Base-by-base conservation (phyloP, 345 rosid species). In the Triadica sebifera region DNA sequence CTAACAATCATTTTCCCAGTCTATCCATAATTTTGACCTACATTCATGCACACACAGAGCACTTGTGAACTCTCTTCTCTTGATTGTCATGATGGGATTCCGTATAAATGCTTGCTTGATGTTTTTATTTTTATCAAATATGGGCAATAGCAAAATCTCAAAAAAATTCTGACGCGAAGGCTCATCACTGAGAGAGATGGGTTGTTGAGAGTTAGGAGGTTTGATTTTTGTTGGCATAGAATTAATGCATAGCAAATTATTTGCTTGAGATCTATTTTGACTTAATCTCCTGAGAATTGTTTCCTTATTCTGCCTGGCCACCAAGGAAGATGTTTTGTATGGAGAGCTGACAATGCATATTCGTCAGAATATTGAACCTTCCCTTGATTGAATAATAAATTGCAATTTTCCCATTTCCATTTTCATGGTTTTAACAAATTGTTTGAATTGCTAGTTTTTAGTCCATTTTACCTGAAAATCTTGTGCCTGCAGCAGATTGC, bases 81-180 rank as follows among this genome's bases (percentile, higher is more conserved):
- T 13, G 20, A 57, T 22, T n/a, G 1, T 62, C 20, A 19, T 49
- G 46, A 15, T 38, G 38, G 1, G 56, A 24, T 8, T 17, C 22
- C 6, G 4, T 38, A 34, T 43, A 25, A 45, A 59, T 75, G n/a
- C n/a, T n/a, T n/a, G n/a, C 61, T 76, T 64, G 41, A 24, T 65
- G 53, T 34, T 25, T n/a, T n/a, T n/a, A n/a, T n/a, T n/a, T n/a
- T 64, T 55, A 38, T 12, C 12, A 17, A 61, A 49, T 66, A 34
- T 85, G 86, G 92, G 83, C 85, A 0, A 84, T 83, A 82, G 90
- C 77, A 45, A 83, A 83, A 64, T 77, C 81, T 24, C 81, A 83
- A 1, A 71, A 75, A 79, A 83, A 79, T 77, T 81, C 79, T n/a
- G 81, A 77, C 74, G 81, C 81, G 39, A 83, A 83, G 78, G 89